Evolutionary conservation across 1,284 basidiomycete genomes (phyloP).

Genomic region (Papiliotrema laurentii): DNA sequence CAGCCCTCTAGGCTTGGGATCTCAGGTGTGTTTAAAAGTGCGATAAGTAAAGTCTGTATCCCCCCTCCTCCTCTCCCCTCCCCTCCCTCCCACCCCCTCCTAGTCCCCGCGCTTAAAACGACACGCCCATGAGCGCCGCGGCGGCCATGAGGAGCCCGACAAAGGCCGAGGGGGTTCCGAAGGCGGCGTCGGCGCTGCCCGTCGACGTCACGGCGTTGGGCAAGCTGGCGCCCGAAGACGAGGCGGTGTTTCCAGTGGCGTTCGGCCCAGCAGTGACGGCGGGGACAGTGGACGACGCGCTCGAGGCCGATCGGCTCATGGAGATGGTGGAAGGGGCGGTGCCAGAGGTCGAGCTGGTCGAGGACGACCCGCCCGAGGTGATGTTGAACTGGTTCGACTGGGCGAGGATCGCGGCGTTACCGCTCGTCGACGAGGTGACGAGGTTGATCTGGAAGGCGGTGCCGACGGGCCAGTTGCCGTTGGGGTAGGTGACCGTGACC

Average conservation of each 20-base stretch:
- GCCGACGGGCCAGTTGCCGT: constrained; percentile 40
- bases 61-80: too few relatives aligned
- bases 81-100: too few relatives aligned
- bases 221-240: background rate
- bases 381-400: constrained; percentile 57
- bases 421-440: constrained; percentile 52
- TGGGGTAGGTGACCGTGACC: constrained; percentile 23
- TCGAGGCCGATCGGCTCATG: background rate
- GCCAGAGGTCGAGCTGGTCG: background rate
- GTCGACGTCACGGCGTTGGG: background rate
- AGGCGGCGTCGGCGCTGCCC: background rate
- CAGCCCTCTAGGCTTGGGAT: too few relatives aligned
- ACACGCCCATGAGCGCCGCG: background rate
- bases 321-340: background rate
- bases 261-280: background rate
- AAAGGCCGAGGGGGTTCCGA: background rate
- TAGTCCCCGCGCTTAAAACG: too few relatives aligned
- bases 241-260: background rate
- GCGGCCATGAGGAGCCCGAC: background rate
- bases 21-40: too few relatives aligned
- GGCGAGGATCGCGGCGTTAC: constrained; percentile 49
- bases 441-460: constrained; percentile 61
- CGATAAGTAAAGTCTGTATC: too few relatives aligned
- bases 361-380: constrained; percentile 29
- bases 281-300: background rate